Evolutionary conservation across 2,329 filamentous ascomycete genomes (phyloP).

Genomic region (Dothideomycetidae sp.): DNA sequence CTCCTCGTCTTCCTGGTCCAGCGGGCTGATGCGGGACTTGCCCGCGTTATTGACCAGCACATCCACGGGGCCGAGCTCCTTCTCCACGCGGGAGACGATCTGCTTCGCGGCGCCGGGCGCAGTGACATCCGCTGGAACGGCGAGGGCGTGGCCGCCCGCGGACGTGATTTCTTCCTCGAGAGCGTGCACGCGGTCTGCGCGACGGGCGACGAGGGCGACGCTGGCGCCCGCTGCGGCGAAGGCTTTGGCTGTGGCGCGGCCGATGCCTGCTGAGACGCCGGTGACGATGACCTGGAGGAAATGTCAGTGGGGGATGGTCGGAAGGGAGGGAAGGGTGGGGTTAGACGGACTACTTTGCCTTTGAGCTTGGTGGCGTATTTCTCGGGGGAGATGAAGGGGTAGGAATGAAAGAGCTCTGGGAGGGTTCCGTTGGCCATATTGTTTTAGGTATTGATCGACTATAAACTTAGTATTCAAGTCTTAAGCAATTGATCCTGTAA

Average conservation of each 20-base stretch:
- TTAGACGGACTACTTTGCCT: slow-evolving; percentile 14
- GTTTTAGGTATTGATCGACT: too few relatives aligned
- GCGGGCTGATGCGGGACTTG: slow-evolving; percentile 9
- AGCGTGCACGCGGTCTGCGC: slow-evolving; percentile 13
- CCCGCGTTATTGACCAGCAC: slow-evolving; percentile 9
- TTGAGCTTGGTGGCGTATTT: slow-evolving; percentile 15
- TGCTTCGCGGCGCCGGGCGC: slow-evolving; percentile 10
- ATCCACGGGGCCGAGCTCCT: slow-evolving; percentile 3
- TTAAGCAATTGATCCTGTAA: too few relatives aligned
- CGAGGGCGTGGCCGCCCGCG: slow-evolving; percentile 11
- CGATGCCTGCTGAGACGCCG: slow-evolving; percentile 6
- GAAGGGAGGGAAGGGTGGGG: too few relatives aligned
- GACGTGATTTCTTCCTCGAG: slow-evolving; percentile 14
- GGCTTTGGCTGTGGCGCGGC: slow-evolving; percentile 7
- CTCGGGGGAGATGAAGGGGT: slow-evolving; percentile 13
- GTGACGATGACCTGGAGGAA: slow-evolving; percentile 3
- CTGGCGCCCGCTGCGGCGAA: slow-evolving; percentile 9
- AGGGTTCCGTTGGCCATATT: too few relatives aligned
- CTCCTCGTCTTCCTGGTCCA: slow-evolving; percentile 10
- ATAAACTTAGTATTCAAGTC: too few relatives aligned
- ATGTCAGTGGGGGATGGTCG: background rate
- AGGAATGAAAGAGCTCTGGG: slow-evolving; percentile 9
- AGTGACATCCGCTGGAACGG: slow-evolving; percentile 13
- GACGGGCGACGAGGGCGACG: slow-evolving; percentile 10
- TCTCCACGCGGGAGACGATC: slow-evolving; percentile 13